These are phyloP conservation scores for Echites panduratus DNA, from an alignment of 257 asterid genomes.

Conservation along the genomic window DNA sequence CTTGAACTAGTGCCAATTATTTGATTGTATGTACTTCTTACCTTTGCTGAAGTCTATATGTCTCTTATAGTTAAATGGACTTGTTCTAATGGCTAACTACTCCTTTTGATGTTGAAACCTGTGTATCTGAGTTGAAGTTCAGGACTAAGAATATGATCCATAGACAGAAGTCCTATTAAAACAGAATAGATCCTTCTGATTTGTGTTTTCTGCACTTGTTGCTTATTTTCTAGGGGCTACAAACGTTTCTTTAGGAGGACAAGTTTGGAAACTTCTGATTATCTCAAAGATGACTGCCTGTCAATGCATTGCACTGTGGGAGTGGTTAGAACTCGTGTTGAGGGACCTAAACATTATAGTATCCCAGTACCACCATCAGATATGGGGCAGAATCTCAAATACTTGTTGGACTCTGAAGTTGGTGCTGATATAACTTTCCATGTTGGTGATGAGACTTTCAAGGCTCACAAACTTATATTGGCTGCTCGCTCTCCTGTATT, in stretches of 20 bases:
- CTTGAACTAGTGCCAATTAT: neutral
- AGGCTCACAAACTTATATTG: constrained; percentile 83
- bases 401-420: constrained; percentile 59
- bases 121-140: neutral
- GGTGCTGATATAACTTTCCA: constrained; percentile 68
- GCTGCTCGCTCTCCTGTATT: constrained; percentile 97
- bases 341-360: constrained; percentile 57
- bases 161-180: neutral
- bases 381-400: constrained; percentile 71
- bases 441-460: constrained; percentile 73
- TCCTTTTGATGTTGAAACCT: neutral
- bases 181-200: neutral
- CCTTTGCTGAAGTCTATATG: neutral
- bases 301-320: constrained; percentile 91
- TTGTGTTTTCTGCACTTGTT: neutral
- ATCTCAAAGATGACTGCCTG: constrained; percentile 81
- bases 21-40: neutral
- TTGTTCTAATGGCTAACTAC: neutral
- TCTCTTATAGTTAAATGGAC: neutral
- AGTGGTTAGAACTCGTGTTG: constrained; percentile 87
- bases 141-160: neutral
- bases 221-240: constrained; percentile 72
- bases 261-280: constrained; percentile 73
- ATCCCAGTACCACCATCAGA: constrained; percentile 71
- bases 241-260: constrained; percentile 78